These are phyloP conservation scores for Chloropicon primus DNA, from an alignment of 139 green algal genomes.

Conservation along the genomic window DNA sequence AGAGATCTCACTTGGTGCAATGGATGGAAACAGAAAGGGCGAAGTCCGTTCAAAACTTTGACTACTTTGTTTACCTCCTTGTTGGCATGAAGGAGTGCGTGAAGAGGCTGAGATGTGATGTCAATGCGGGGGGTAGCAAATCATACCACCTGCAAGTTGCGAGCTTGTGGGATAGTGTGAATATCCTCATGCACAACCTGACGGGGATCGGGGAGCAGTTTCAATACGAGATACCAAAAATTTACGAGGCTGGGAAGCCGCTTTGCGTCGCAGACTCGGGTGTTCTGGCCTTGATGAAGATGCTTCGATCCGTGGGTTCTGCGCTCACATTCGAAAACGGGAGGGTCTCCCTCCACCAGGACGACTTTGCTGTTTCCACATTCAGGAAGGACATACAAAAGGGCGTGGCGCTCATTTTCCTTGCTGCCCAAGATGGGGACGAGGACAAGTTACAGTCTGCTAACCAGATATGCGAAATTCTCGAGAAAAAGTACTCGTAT, in stretches of 20 bases:
- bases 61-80: not conserved
- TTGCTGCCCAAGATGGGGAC: not conserved
- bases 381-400: not conserved
- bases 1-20: not conserved
- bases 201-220: not conserved
- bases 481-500: not conserved
- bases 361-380: not conserved
- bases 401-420: not conserved
- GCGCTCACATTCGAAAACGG: not conserved
- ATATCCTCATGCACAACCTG: not conserved
- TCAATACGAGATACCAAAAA: not conserved
- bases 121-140: no score
- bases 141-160: no score
- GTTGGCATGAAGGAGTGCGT: not conserved
- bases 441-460: not conserved
- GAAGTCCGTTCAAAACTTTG: not conserved
- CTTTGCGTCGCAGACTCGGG: not conserved
- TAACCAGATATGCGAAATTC: not conserved
- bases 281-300: not conserved
- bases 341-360: not conserved
- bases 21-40: not conserved
- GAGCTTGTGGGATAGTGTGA: not conserved
- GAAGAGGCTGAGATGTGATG: not conserved
- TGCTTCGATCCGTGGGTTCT: not conserved
- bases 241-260: not conserved